These are phyloP conservation scores for Phytophthora foliorum DNA, from an alignment of 352 stramenopile genomes.

Conservation along the genomic window DNA sequence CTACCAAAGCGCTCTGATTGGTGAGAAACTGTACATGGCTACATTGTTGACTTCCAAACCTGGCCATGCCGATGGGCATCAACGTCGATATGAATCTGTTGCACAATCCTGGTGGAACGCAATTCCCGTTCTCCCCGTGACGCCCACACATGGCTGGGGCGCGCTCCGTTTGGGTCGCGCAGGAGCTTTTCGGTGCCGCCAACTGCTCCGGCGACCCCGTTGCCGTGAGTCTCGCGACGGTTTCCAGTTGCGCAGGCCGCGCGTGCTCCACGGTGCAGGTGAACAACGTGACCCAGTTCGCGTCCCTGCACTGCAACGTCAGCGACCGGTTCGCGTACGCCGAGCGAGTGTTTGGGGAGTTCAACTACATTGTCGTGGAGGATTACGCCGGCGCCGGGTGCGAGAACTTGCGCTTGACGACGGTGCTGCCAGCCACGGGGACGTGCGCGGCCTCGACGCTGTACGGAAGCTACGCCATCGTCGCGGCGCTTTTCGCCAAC, in stretches of 20 bases:
- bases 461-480: conserved; percentile 28
- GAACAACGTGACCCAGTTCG: conserved; percentile 22
- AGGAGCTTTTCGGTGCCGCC: conserved; percentile 17
- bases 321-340: conserved; percentile 36
- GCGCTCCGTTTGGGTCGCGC: conserved; percentile 20
- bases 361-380: conserved; percentile 41
- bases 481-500: conserved; percentile 32
- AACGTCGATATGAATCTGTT: too few relatives aligned
- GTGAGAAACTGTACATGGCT: conserved; percentile 5
- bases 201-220: conserved; percentile 28
- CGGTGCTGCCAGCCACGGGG: conserved; percentile 27
- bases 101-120: conserved; percentile 24
- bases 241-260: conserved; percentile 6
- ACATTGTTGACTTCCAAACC: conserved; percentile 20
- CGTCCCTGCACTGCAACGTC: conserved; percentile 28
- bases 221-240: conserved; percentile 15
- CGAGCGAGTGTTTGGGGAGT: conserved; percentile 22
- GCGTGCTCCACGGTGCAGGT: conserved; percentile 19
- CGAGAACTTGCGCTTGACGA: conserved; percentile 26
- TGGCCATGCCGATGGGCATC: too few relatives aligned
- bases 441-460: conserved; percentile 20
- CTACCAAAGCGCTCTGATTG: conserved; percentile 14
- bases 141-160: conserved; percentile 28
- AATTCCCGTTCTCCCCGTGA: conserved; percentile 21
- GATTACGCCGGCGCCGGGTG: conserved; percentile 22